A percentile compares a stretch with the other conserved stretches of the same genome.
phyloP scores from a whole-genome alignment of 495 filamentous ascomycete genomes.

The Choiromyces venosus region DNA sequence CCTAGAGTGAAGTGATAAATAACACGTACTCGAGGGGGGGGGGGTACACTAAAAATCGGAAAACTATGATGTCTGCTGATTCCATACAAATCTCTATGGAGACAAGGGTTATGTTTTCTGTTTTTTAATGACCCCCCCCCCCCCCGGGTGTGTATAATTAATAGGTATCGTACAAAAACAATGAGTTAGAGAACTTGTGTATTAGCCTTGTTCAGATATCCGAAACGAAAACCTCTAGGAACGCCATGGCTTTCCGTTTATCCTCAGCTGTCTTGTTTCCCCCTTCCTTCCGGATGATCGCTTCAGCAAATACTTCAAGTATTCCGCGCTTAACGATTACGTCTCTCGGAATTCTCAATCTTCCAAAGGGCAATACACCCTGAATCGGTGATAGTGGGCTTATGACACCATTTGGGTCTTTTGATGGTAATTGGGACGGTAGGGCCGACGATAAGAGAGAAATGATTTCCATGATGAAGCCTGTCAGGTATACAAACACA shows the following conservation, averaged over 20 bases:
- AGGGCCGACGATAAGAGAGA: conserved; percentile 22
- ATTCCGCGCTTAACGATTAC: conserved; percentile 46
- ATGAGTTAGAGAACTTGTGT: not conserved
- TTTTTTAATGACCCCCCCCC: too few species aligned
- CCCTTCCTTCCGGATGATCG: conserved; percentile 47
- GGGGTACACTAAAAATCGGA: too few species aligned
- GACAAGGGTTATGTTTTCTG: too few species aligned
- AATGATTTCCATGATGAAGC: conserved; percentile 37
- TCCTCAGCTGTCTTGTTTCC: conserved; percentile 40
- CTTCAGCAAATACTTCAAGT: conserved; percentile 49
- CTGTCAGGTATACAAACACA: conserved; percentile 40
- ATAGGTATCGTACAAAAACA: not conserved
- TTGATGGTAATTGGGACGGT: conserved; percentile 15
- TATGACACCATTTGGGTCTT: conserved; percentile 10
- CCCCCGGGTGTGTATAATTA: too few species aligned
- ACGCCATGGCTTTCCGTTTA: conserved; percentile 48
- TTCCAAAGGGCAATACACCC: conserved; percentile 43
- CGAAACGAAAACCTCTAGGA: conserved; percentile 46
- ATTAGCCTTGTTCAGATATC: conserved; percentile 18
- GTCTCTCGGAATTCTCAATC: conserved; percentile 43
- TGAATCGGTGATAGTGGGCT: conserved; percentile 28
- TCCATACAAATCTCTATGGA: too few species aligned
- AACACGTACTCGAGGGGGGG: too few species aligned
- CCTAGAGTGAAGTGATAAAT: not conserved
- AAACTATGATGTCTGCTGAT: too few species aligned